These are phyloP conservation scores for Erodium moschatum DNA, from an alignment of 441 rosid genomes.

Conservation along the genomic window DNA sequence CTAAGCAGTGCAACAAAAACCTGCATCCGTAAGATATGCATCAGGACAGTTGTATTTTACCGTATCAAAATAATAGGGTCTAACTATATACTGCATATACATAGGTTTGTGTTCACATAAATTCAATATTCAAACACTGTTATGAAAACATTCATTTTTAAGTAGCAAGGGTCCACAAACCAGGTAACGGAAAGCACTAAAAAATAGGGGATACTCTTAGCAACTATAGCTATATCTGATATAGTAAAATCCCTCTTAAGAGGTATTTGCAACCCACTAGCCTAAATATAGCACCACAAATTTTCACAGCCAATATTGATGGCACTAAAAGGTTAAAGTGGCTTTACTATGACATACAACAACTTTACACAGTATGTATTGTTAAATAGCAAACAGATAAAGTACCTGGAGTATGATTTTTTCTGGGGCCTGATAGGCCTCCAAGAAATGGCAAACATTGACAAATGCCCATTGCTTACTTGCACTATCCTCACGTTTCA, in stretches of 20 bases:
- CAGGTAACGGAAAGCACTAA: not conserved
- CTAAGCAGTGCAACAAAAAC: conserved; percentile 98
- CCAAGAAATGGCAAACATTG: conserved; percentile 97
- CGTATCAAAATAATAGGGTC: not conserved
- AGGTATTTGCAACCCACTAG: not conserved
- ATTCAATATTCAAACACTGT: not conserved
- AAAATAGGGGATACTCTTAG: not conserved
- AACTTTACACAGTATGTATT: not conserved
- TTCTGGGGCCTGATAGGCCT: conserved; percentile 99
- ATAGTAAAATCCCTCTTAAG: not conserved
- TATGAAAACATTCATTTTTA: not conserved
- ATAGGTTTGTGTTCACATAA: not conserved
- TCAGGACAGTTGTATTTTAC: conserved; percentile 11
- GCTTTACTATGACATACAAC: not conserved
- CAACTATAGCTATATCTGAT: not conserved
- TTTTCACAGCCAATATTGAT: not conserved
- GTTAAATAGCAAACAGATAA: not conserved
- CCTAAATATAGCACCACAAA: not conserved
- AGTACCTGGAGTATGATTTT: conserved; percentile 96
- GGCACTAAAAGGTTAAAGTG: not conserved
- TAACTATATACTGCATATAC: not conserved
- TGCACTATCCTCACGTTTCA: conserved; percentile 99
- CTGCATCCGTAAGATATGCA: conserved; percentile 37
- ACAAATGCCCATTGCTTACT: conserved; percentile 99
- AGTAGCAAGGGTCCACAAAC: not conserved